Evolutionary conservation across 2,329 filamentous ascomycete genomes (phyloP).

Genomic region (Sphaerulina populicola): DNA sequence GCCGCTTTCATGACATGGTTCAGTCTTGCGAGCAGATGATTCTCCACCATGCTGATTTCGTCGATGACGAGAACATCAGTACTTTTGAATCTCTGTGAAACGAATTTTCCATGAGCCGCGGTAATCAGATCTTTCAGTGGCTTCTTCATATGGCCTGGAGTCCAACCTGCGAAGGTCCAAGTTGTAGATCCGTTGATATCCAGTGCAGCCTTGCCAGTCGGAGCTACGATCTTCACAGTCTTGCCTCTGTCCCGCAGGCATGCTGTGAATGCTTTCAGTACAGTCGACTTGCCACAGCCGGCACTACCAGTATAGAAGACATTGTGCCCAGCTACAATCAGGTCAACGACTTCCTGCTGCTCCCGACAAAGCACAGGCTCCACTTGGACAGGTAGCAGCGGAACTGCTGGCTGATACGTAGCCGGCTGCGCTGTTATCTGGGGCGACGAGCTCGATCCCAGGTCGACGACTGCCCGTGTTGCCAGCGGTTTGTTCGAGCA

Average conservation of each 20-base stretch:
- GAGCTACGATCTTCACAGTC: constrained; percentile 48
- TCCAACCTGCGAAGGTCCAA: constrained; percentile 52
- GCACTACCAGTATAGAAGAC: constrained; percentile 59
- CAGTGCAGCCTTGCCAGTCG: constrained; percentile 53
- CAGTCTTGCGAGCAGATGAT: constrained; percentile 46
- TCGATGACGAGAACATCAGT: constrained; percentile 56
- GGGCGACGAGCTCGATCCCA: constrained; percentile 6
- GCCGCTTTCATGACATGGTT: constrained; percentile 9
- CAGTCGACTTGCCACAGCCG: constrained; percentile 52
- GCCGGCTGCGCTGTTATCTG: not conserved
- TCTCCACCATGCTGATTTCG: constrained; percentile 59
- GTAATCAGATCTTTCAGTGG: constrained; percentile 28
- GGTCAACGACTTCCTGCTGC: constrained; percentile 17
- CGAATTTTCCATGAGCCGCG: constrained; percentile 30
- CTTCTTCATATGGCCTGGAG: constrained; percentile 40
- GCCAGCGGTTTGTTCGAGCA: not conserved
- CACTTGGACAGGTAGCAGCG: not conserved
- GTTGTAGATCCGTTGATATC: constrained; percentile 51
- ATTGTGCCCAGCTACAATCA: constrained; percentile 40
- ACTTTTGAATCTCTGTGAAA: constrained; percentile 33
- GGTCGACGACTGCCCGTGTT: constrained; percentile 2
- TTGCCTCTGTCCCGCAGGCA: constrained; percentile 33
- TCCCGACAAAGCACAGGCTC: constrained; percentile 14
- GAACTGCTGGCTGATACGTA: not conserved
- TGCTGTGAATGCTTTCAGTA: constrained; percentile 44